phyloP scores from a whole-genome alignment of 2,329 filamentous ascomycete genomes.

The Ceratocystis alfenasii region DNA sequence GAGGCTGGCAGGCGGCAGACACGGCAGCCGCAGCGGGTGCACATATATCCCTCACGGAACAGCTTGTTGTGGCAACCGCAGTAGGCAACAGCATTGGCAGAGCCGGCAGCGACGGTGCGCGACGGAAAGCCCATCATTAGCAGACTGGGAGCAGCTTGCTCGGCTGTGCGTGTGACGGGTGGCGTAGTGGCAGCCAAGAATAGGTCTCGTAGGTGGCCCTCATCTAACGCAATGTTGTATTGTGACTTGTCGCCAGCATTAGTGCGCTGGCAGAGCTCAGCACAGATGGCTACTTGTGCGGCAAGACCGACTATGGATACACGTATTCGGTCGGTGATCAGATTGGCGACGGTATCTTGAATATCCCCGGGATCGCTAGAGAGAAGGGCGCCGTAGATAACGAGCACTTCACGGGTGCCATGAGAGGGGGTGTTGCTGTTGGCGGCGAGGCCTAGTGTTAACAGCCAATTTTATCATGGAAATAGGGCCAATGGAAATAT shows the following conservation, averaged over 20 bases:
- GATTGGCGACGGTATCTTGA: conserved; percentile 69
- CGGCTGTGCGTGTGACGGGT: conserved; percentile 59
- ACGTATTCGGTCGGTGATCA: conserved; percentile 71
- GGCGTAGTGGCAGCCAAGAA: conserved; percentile 81
- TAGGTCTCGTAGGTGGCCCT: conserved; percentile 69
- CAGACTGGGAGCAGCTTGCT: conserved; percentile 50
- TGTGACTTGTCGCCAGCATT: conserved; percentile 65
- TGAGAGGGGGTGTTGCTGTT: conserved; percentile 76
- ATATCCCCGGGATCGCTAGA: conserved; percentile 92
- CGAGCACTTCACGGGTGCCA: conserved; percentile 81
- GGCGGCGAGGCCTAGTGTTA: neutral
- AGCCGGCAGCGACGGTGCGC: conserved; percentile 56
- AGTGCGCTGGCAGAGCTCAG: conserved; percentile 75
- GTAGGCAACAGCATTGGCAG: conserved; percentile 50
- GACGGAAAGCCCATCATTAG: conserved; percentile 99
- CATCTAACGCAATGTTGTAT: conserved; percentile 75
- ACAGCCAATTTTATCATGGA: conserved; percentile 13
- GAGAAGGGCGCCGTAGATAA: conserved; percentile 82
- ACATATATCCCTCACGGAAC: conserved; percentile 74
- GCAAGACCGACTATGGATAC: conserved; percentile 83
- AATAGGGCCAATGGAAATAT: neutral
- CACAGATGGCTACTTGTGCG: conserved; percentile 84
- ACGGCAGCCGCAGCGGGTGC: conserved; percentile 76
- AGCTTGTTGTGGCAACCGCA: conserved; percentile 86
- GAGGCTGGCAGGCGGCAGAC: conserved; percentile 84